A percentile compares a stretch with the other conserved stretches of the same genome.
Evolutionary conservation across 2,329 filamentous ascomycete species (phyloP).

Genomic region (Lasiodiplodia theobromae): DNA sequence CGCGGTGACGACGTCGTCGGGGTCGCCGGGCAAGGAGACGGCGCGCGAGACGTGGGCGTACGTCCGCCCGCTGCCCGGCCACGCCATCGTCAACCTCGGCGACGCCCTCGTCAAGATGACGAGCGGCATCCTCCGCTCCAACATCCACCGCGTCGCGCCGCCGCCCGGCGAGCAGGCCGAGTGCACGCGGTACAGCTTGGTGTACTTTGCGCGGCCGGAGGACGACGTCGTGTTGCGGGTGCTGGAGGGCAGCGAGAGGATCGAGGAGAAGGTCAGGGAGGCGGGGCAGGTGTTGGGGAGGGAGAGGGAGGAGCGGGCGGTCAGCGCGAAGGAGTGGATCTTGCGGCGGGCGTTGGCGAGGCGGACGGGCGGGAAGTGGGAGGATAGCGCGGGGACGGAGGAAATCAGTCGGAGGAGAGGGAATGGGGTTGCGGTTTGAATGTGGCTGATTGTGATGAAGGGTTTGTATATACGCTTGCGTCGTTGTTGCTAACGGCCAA

Average conservation of each 20-base stretch:
- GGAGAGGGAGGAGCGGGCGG: constrained; percentile 39
- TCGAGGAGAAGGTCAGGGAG: constrained; percentile 36
- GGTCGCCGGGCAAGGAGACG: constrained; percentile 28
- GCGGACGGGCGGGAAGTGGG: constrained; percentile 38
- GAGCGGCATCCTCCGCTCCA: constrained; percentile 49
- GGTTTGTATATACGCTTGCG: constrained; percentile 5
- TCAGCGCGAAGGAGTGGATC: constrained; percentile 54
- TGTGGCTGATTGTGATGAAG: background rate
- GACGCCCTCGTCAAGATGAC: constrained; percentile 57
- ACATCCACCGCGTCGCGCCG: constrained; percentile 58
- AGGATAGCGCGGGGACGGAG: constrained; percentile 45
- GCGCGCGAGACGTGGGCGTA: constrained; percentile 56
- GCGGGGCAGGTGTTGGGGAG: constrained; percentile 30
- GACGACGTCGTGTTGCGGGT: constrained; percentile 38
- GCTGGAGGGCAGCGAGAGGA: constrained; percentile 33
- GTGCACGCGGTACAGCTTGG: constrained; percentile 58
- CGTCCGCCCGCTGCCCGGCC: constrained; percentile 58
- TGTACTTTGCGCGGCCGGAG: constrained; percentile 62
- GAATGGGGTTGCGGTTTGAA: background rate
- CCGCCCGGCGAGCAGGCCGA: constrained; percentile 57
- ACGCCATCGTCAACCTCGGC: constrained; percentile 58
- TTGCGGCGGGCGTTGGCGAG: constrained; percentile 49
- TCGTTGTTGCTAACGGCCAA: background rate
- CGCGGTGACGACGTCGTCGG: background rate
- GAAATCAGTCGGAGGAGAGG: constrained; percentile 31